phyloP scores from a whole-genome alignment of 805 yeast genomes.

The Wickerhamomyces ciferrii region DNA sequence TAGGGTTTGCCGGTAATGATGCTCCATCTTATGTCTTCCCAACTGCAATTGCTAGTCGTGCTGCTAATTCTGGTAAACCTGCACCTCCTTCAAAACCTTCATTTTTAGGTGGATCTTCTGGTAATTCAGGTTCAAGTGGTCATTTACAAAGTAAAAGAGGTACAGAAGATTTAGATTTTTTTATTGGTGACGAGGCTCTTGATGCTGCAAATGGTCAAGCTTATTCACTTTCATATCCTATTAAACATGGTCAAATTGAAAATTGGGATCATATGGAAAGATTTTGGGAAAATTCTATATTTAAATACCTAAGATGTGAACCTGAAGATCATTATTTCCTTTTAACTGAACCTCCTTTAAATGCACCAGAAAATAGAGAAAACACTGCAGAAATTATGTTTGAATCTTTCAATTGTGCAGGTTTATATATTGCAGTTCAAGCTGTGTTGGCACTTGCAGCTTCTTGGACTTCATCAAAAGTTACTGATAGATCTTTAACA shows the following conservation, averaged over 20 bases:
- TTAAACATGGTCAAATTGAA: conserved; percentile 96
- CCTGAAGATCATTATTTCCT: conserved; percentile 98
- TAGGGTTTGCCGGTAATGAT: conserved; percentile 98
- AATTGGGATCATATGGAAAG: conserved; percentile 99
- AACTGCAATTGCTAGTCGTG: conserved; percentile 83
- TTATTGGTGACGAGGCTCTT: conserved; percentile 93
- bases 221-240: conserved; percentile 85
- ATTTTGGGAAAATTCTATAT: conserved; percentile 96
- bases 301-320: conserved; percentile 93
- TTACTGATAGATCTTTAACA: conserved; percentile 88
- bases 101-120: conserved; percentile 25
- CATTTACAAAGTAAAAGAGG: conserved; percentile 70
- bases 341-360: conserved; percentile 95
- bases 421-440: conserved; percentile 96
- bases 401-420: conserved; percentile 98
- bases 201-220: conserved; percentile 88
- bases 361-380: conserved; percentile 99
- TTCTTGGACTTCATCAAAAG: conserved; percentile 97
- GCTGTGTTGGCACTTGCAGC: conserved; percentile 98
- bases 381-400: conserved; percentile 98
- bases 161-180: conserved; percentile 90
- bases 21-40: conserved; percentile 97
- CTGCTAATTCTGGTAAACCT: conserved; percentile 37
- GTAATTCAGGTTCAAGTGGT: conserved; percentile 22
- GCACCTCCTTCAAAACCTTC: conserved; percentile 44